phyloP scores from a whole-genome alignment of 768 basidiomycete species.

The Auricularia heimuer region DNA sequence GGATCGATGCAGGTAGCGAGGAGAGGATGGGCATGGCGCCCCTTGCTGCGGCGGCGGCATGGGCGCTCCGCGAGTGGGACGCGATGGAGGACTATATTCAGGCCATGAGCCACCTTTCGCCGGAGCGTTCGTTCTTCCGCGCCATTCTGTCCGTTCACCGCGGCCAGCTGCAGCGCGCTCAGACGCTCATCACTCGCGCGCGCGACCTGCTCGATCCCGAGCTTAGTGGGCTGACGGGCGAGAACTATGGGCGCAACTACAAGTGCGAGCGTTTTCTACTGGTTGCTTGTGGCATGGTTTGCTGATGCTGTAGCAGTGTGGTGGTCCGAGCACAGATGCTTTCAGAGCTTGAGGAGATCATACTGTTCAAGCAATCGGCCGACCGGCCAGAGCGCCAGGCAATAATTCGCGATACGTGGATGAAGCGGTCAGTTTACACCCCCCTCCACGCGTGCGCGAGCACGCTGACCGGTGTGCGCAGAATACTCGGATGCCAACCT shows the following conservation, averaged over 20 bases:
- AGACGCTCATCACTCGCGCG: conserved; percentile 33
- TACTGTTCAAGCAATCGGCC: conserved; percentile 32
- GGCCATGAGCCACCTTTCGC: conserved; percentile 30
- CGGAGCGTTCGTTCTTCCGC: conserved; percentile 38
- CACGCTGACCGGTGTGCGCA: conserved; percentile 7
- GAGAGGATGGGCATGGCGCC: conserved; percentile 35
- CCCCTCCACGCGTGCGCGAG: background rate
- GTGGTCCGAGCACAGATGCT: conserved; percentile 41
- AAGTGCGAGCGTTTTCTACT: conserved; percentile 21
- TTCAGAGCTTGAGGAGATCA: conserved; percentile 41
- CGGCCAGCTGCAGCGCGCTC: conserved; percentile 32
- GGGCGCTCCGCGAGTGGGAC: conserved; percentile 39
- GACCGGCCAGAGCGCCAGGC: conserved; percentile 33
- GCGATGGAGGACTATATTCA: conserved; percentile 39
- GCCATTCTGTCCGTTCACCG: conserved; percentile 38
- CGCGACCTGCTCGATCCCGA: conserved; percentile 36
- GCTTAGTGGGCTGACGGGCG: conserved; percentile 28
- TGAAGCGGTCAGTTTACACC: conserved; percentile 24
- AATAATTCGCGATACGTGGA: conserved; percentile 36
- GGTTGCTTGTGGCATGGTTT: background rate
- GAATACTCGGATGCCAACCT: conserved; percentile 36
- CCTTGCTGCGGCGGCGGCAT: conserved; percentile 37
- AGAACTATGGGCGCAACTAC: conserved; percentile 40
- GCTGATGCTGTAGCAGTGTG: conserved; percentile 19
- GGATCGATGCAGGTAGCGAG: conserved; percentile 28